phyloP scores from a whole-genome alignment of 441 rosid genomes.

The Populus hybrid region DNA sequence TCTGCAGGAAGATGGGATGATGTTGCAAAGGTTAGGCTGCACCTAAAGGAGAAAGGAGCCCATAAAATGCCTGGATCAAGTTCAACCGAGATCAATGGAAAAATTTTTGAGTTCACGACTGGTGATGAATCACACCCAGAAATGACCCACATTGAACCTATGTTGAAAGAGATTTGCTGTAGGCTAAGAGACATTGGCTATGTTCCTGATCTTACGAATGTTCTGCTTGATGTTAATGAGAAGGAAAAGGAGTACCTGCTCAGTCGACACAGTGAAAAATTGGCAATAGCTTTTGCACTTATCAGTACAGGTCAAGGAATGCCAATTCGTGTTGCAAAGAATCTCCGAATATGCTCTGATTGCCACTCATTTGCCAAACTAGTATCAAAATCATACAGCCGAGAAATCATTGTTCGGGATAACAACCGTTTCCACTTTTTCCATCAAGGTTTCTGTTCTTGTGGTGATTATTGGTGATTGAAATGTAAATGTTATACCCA shows the following conservation, averaged over 20 bases:
- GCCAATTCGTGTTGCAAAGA: slow-evolving; percentile 56
- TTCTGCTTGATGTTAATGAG: slow-evolving; percentile 68
- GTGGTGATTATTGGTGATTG: slow-evolving; percentile 64
- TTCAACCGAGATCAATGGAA: slow-evolving; percentile 55
- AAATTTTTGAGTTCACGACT: slow-evolving; percentile 53
- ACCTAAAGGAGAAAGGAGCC: slow-evolving; percentile 48
- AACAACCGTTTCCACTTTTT: slow-evolving; percentile 69
- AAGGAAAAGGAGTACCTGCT: slow-evolving; percentile 63
- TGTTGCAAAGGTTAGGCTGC: slow-evolving; percentile 48
- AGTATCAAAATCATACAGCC: slow-evolving; percentile 46
- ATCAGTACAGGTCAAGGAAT: slow-evolving; percentile 47
- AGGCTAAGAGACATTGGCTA: slow-evolving; percentile 54
- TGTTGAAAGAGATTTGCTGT: slow-evolving; percentile 46
- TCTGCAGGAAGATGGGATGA: slow-evolving; percentile 62
- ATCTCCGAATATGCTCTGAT: slow-evolving; percentile 73
- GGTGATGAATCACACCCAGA: slow-evolving; percentile 59
- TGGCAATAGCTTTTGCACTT: slow-evolving; percentile 67
- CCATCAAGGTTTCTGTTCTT: slow-evolving; percentile 54
- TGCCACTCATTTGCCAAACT: slow-evolving; percentile 70
- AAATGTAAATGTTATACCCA: neutral
- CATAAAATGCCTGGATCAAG: slow-evolving; percentile 78
- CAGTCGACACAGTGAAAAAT: slow-evolving; percentile 66
- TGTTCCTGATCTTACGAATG: slow-evolving; percentile 47
- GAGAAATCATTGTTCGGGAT: slow-evolving; percentile 62
- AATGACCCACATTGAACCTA: slow-evolving; percentile 36